phyloP scores from a whole-genome alignment of 768 basidiomycete genomes.

The Exsudoporus frostii region DNA sequence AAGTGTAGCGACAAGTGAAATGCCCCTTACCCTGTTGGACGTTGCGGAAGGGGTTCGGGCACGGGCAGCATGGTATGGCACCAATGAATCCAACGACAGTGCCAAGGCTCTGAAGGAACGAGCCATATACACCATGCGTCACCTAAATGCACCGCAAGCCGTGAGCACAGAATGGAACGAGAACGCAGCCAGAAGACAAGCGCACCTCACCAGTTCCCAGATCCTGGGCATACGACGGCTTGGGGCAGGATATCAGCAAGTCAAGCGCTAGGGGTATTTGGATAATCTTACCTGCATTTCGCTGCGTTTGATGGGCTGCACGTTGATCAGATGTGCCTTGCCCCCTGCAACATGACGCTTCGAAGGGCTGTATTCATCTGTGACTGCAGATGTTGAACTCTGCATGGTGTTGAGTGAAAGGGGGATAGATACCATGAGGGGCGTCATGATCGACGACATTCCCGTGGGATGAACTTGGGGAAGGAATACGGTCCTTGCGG shows the following conservation, averaged over 20 bases:
- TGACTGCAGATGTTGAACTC: constrained; percentile 45
- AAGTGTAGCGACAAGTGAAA: constrained; percentile 1
- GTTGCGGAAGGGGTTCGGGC: constrained; percentile 80
- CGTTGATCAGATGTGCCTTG: constrained; percentile 56
- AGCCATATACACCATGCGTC: constrained; percentile 83
- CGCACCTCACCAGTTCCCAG: constrained; percentile 62
- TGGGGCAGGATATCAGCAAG: constrained; percentile 4
- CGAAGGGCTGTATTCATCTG: constrained; percentile 48
- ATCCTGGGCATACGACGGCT: constrained; percentile 94
- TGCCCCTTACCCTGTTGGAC: constrained; percentile 69
- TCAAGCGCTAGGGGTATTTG: neutral
- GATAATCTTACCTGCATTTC: constrained; percentile 77
- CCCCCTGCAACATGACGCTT: constrained; percentile 30
- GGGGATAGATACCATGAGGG: constrained; percentile 49
- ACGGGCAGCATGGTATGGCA: constrained; percentile 80
- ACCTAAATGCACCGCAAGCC: constrained; percentile 39
- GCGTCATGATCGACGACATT: constrained; percentile 76
- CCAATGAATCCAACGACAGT: constrained; percentile 62
- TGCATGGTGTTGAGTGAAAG: neutral
- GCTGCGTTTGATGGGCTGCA: constrained; percentile 79
- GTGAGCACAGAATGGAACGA: neutral
- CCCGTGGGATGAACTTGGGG: constrained; percentile 38
- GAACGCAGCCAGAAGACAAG: neutral
- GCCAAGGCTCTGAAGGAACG: constrained; percentile 72
- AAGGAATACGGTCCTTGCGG: constrained; percentile 53